Conservation (phyloP, 257 asterid genomes). For the Eustoma russellianum region DNA sequence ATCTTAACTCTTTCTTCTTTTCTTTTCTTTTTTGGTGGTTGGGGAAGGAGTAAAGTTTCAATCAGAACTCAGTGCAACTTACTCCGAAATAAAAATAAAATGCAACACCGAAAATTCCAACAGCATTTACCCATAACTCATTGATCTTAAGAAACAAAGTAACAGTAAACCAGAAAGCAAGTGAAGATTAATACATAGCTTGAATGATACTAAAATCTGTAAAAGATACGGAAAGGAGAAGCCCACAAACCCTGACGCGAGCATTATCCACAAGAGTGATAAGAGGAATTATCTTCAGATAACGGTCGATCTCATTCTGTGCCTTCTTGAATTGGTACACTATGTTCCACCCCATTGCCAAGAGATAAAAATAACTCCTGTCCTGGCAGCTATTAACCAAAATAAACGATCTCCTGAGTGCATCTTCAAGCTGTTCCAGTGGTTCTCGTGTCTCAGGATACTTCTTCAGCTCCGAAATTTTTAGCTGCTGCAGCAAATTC, state of each 20-base stretch:
- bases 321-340: slow-evolving; percentile 91
- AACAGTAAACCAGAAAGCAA: too few relatives aligned
- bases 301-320: slow-evolving; percentile 76
- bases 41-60: too few relatives aligned
- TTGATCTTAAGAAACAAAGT: too few relatives aligned
- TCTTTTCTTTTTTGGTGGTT: too few relatives aligned
- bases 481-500: slow-evolving; percentile 66
- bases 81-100: too few relatives aligned
- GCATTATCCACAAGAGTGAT: slow-evolving; percentile 89
- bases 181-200: too few relatives aligned
- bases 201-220: too few relatives aligned
- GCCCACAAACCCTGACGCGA: slow-evolving; percentile 64
- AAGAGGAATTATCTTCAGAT: slow-evolving; percentile 84
- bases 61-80: too few relatives aligned
- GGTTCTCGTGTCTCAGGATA: slow-evolving; percentile 89
- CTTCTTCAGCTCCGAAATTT: slow-evolving; percentile 65
- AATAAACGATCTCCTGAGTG: slow-evolving; percentile 68
- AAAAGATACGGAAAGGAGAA: too few relatives aligned
- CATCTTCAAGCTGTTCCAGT: slow-evolving; percentile 82
- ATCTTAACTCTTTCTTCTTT: too few relatives aligned
- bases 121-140: too few relatives aligned
- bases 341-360: slow-evolving; percentile 97
- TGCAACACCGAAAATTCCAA: too few relatives aligned
- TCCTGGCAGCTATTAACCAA: slow-evolving; percentile 85
- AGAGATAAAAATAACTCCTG: slow-evolving; percentile 67